Evolutionary conservation across 2,329 filamentous ascomycete species (phyloP), one percentile per base, ranked within the genome.

Genomic region (Ophiostoma fasciatum): DNA sequence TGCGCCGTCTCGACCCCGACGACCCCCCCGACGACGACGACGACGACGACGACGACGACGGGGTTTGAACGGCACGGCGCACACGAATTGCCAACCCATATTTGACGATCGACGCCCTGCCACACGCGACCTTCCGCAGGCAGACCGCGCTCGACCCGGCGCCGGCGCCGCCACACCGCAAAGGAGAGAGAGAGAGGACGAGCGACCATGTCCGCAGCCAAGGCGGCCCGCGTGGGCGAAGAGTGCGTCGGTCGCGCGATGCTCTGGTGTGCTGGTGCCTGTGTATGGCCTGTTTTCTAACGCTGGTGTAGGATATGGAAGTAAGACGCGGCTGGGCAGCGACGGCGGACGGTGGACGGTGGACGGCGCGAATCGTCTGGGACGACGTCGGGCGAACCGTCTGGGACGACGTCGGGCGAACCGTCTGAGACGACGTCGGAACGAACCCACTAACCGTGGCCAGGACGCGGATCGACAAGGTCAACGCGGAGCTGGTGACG

Each of bases 401-500:
- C 11, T 4, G 12, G 4, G 6, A 22, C 22, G 9, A n/a, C n/a
- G n/a, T n/a, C n/a, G 19, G 23, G 13, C n/a, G n/a, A 32, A 28
- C 7, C 3, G 9, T 8, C 11, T 4, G 12, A 3, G 6, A 22
- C 22, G 9, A n/a, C n/a, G n/a, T n/a, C n/a, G 19, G 23, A n/a
- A n/a, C n/a, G n/a, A n/a, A n/a, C n/a, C 8, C 5, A 18, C 33
- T 34, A 25, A 38, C 31, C 22, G 12, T 15, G n/a, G n/a, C 31
- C 56, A 96, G 88, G 63, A 92, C 83, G 41, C 80, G 85, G 51
- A 80, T 94, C 52, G 88, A 96, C 61, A 96, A 96, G 61, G 85
- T 96, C 63, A 94, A 94, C 60, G 84, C 90, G 45, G 90, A 98
- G 64, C 72, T 98, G 42, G 88, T 98, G 35, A 94, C 87, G 31